Evolutionary conservation across 345 rosid species (phyloP), one percentile per base, ranked within the genome.

Genomic region (Physaria fendleri): DNA sequence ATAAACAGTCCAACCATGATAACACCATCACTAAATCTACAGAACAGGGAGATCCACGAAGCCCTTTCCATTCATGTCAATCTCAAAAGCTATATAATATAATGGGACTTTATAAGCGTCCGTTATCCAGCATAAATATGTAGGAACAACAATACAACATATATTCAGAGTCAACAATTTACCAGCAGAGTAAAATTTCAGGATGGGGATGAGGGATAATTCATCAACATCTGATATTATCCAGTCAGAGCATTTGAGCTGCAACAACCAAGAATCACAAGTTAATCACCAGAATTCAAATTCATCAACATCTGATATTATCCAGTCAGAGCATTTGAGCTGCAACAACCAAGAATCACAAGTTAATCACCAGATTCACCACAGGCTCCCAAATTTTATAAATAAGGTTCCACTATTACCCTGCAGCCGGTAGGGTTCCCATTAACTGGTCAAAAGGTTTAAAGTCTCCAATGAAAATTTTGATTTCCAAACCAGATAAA

Each of bases 41-140:
- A 64, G 25, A 62, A 59, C 12, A 56, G 14, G 56, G 44, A 40
- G 7, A 71, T 87, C 99, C 99, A 96, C 79, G 29, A 85, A 90
- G 59, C 94, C 94, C 75, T 94, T 94, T 30, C 99, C 99, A 71
- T 90, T 88, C 99, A 94, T 87, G 81, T 94, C 99, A 53, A 87
- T 68, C 71, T 87, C 93, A 78, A 94, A 90, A 79, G 85, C 99
- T 90, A 92, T 56, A 40, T n/a, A 48, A 70, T 6, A 73, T 8
- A 66, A 65, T n/a, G n/a, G n/a, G 32, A 57, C 40, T 12, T 56
- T 17, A 33, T 18, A 17, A 63, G 42, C 25, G 35, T 56, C 65
- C 58, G 33, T 21, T 32, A 27, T 43, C 39, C 27, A 68, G 23
- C 16, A 41, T 10, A 38, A 15, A 21, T 42, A 52, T 4, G 54